Base-by-base conservation (phyloP, 495 filamentous ascomycete genomes). In the Elasticomyces elasticus region DNA sequence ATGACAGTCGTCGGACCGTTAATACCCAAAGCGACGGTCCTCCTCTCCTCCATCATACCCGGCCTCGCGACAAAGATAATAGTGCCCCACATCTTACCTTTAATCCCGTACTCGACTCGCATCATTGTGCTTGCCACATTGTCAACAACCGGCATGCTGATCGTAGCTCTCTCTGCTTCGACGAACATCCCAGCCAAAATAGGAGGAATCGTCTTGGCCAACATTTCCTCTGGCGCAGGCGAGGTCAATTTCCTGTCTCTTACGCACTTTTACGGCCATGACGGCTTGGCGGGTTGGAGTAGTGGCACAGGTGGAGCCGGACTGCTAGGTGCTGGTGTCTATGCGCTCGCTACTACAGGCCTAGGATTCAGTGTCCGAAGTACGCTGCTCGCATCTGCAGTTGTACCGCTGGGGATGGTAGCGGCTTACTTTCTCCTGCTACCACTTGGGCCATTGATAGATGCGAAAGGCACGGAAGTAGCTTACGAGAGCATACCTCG, bases 281-380 rank as follows among this genome's bases (percentile, higher is more conserved):
- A 87, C 66, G 90, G 87, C 59, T 72, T 97, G 40, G 92, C 91
- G 4, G 82, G 87, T 12, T 98, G 92, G 92, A 84, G 89, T 0
- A 90, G 84, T 62, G 92, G 92, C 0, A 97, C 92, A 0, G 92
- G 92, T 2, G 92, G 82, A 0, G 92, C 92, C 1, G 92, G 92
- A 1, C 64, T 98, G 58, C 70, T 90, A 5, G 92, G 92, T 1
- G 86, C 90, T 7, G 90, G 88, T 1, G 71, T 88, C 30, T 98
- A 98, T 67, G 85, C 89, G 26, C 53, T 94, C 22, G 77, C 88
- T 25, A 96, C 89, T 0, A 87, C 82, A n/a, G 81, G 80, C 54
- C 54, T 94, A 11, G 81, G 82, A 0, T 74, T 92, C 52, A 80
- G 75, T 33, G 83, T 91, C 23, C 79, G 75, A 61, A 72, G 69